Evolutionary conservation across 1,139 yeast genomes (phyloP), one percentile per base, ranked within the genome.

Genomic region (Suhomyces coccinellae): DNA sequence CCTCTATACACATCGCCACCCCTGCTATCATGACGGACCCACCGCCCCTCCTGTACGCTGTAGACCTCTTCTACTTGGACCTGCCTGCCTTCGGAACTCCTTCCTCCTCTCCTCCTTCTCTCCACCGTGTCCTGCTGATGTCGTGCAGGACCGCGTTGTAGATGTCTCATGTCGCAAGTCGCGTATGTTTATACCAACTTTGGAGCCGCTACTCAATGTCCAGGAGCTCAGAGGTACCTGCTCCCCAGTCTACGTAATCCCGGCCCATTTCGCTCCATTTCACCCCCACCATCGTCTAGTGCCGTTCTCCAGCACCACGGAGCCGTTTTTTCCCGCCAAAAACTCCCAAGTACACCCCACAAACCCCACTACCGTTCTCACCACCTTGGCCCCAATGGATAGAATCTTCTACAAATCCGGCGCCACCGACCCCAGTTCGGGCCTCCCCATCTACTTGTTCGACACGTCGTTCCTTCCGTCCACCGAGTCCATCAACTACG

Each of bases 381-480:
- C 13, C 35, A 33, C 20, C 35, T 6, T 17, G 12, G 12, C 27
- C 12, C 11, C 26, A 28, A 74, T 74, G 79, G 78, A 74, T 29
- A 59, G 79, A 36, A 82, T 85, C 16, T 82, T 85, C 55, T 85
- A 80, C 65, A 72, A 74, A 52, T 69, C 89, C 2, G 77, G 74
- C 45, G 71, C 83, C 1, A 59, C 65, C 26, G 93, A 86, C 59
- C 87, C 87, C 1, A 66, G 71, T 41, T 75, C 86, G 5, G 73
- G 77, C 22, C 75, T 79, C 38, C 91, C 95, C 1, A 67, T 87
- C 10, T 86, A 80, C 53, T 80, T 87, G 10, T 80, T 87, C 51
- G 95, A 87, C 61, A 82, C 95, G 1, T 81, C 87, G n/a, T 84
- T 77, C 51, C 71, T 87, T 28, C 91, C 91, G 0, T 63, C 75